A percentile compares a stretch with the other conserved stretches of the same genome.
phyloP scores from a whole-genome alignment of 129 eudicot genomes.

The Pittosporum tobira region DNA sequence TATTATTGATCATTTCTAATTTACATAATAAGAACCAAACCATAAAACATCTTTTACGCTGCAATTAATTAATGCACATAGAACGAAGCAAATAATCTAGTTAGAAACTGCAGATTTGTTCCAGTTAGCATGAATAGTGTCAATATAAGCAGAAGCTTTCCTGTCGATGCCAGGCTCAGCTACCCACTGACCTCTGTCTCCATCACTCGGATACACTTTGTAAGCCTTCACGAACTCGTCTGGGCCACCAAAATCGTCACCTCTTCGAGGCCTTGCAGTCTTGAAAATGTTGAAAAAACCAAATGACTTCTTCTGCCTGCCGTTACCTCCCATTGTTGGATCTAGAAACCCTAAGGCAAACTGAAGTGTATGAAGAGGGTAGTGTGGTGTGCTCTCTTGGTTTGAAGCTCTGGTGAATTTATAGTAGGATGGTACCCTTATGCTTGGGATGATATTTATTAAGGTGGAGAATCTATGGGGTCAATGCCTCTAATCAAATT shows the following conservation, averaged over 20 bases:
- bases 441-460: neutral
- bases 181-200: constrained; percentile 42
- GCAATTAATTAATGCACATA: neutral
- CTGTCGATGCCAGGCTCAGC: constrained; percentile 40
- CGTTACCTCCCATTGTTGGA: constrained; percentile 28
- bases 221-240: constrained; percentile 22
- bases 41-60: neutral
- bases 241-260: neutral
- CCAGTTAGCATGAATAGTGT: neutral
- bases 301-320: constrained; percentile 25
- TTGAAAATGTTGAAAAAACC: constrained; percentile 21
- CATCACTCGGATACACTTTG: constrained; percentile 45
- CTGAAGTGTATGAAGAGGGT: neutral
- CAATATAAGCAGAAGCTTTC: constrained; percentile 33
- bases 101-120: neutral
- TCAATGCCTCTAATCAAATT: neutral
- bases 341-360: neutral
- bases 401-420: constrained; percentile 10
- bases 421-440: constrained; percentile 11
- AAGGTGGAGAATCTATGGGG: neutral
- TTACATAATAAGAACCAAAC: neutral
- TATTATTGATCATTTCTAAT: neutral
- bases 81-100: neutral
- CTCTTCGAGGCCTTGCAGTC: constrained; percentile 11
- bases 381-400: constrained; percentile 7